Conservation (phyloP, 169 alveolate species). For the Eimeria acervulina region DNA sequence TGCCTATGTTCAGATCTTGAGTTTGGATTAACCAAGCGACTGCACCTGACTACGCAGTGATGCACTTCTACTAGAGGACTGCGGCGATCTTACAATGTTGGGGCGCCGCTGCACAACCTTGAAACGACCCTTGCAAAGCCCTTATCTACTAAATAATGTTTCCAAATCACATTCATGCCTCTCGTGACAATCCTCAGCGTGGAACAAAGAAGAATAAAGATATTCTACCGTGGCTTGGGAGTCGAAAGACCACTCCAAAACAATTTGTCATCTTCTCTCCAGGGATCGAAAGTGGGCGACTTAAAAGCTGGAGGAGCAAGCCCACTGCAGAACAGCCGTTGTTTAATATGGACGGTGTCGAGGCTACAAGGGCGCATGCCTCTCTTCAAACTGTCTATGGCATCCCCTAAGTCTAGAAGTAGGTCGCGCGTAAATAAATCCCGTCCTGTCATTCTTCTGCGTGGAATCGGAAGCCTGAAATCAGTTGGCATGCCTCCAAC, state of each 20-base stretch:
- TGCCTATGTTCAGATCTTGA: too few species aligned
- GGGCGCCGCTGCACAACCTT: too few species aligned
- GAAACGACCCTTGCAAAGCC: background rate
- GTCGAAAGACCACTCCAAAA: background rate
- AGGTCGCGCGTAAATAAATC: background rate
- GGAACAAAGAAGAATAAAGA: background rate
- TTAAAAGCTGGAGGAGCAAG: background rate
- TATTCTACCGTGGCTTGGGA: background rate
- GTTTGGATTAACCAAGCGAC: too few species aligned
- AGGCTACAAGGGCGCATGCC: background rate
- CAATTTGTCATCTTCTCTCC: background rate
- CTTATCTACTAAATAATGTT: too few species aligned
- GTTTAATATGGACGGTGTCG: background rate
- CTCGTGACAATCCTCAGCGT: background rate
- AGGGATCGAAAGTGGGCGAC: background rate
- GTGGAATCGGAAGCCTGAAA: too few species aligned
- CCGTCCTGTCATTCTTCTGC: background rate
- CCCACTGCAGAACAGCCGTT: background rate
- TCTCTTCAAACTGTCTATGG: background rate
- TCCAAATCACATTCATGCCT: background rate
- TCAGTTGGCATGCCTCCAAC: background rate
- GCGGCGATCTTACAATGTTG: too few species aligned
- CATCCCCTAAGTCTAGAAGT: background rate
- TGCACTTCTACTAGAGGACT: too few species aligned
- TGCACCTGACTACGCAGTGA: too few species aligned